phyloP scores from a whole-genome alignment of 2,329 filamentous ascomycete genomes.

The Scytalidium sp. region DNA sequence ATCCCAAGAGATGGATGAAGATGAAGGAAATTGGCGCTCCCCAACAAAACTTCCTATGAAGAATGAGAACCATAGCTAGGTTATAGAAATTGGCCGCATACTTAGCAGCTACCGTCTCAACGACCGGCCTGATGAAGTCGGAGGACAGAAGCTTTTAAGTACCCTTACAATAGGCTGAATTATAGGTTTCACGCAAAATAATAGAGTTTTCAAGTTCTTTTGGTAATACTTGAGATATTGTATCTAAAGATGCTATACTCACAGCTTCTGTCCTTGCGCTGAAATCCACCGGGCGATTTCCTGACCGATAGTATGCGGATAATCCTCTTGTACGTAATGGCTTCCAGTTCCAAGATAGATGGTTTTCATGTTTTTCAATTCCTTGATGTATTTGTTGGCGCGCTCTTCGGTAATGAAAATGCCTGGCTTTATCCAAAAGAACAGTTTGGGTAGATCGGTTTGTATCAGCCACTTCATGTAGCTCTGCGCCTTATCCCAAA shows the following conservation, averaged over 20 bases:
- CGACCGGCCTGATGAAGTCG: too few relatives aligned
- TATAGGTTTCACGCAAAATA: too few relatives aligned
- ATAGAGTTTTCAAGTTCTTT: background rate
- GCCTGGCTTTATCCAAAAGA: conserved; percentile 2
- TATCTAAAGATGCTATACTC: background rate
- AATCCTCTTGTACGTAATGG: background rate
- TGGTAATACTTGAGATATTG: background rate
- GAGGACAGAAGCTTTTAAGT: too few relatives aligned
- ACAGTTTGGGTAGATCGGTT: conserved; percentile 1
- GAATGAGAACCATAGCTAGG: too few relatives aligned
- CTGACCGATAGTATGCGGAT: background rate
- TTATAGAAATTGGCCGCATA: too few relatives aligned
- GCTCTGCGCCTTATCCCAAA: background rate
- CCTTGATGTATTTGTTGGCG: background rate
- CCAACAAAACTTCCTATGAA: too few relatives aligned
- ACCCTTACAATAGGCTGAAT: too few relatives aligned
- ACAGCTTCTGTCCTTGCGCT: background rate
- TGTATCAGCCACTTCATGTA: background rate
- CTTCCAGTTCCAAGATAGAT: background rate
- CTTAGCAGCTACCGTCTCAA: too few relatives aligned
- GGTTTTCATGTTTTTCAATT: background rate
- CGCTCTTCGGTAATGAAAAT: background rate
- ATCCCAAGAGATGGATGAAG: too few relatives aligned
- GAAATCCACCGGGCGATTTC: background rate
- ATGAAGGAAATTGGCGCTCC: too few relatives aligned